These are phyloP conservation scores for Phytophthora capsici DNA, from an alignment of 352 stramenopile genomes.

Conservation along the genomic window DNA sequence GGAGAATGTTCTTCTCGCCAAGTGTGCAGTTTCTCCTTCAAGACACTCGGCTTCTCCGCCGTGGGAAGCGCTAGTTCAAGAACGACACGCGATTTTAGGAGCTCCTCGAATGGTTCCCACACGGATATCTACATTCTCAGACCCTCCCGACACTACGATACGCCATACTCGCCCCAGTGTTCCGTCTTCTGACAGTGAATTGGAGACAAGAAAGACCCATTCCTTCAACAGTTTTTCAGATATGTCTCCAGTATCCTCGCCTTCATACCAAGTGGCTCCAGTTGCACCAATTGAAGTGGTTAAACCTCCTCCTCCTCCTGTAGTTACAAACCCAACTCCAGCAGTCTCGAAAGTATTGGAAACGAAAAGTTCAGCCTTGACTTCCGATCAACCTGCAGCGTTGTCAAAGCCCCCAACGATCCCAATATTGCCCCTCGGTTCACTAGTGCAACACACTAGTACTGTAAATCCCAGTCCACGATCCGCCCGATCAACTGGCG, in stretches of 20 bases:
- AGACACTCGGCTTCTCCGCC: conserved; percentile 75
- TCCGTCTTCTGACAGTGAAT: conserved; percentile 5
- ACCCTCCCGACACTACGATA: conserved; percentile 1
- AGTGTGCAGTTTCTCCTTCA: conserved; percentile 70
- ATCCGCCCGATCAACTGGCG: conserved; percentile 19
- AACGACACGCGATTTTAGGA: conserved; percentile 61
- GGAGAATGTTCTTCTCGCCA: conserved; percentile 78
- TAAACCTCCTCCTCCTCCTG: conserved; percentile 12
- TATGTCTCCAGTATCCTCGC: conserved; percentile 15
- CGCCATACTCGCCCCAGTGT: conserved; percentile 9
- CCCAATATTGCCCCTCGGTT: conserved; percentile 18
- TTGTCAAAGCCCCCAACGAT: conserved; percentile 18
- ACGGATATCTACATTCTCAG: conserved; percentile 1
- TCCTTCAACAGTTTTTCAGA: conserved; percentile 16
- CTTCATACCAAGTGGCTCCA: conserved; percentile 15
- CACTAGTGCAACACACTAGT: conserved; percentile 17
- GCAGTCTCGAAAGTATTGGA: conserved; percentile 15
- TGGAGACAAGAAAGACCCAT: background rate
- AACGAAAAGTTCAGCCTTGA: conserved; percentile 3
- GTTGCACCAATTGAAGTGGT: conserved; percentile 24
- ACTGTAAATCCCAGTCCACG: conserved; percentile 11
- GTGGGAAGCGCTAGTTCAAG: conserved; percentile 79
- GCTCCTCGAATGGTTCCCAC: conserved; percentile 7
- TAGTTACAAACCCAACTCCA: conserved; percentile 3
- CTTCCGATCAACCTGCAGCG: conserved; percentile 1